Evolutionary conservation across 2,329 filamentous ascomycete genomes (phyloP).

Genomic region (Drechslera avenae): DNA sequence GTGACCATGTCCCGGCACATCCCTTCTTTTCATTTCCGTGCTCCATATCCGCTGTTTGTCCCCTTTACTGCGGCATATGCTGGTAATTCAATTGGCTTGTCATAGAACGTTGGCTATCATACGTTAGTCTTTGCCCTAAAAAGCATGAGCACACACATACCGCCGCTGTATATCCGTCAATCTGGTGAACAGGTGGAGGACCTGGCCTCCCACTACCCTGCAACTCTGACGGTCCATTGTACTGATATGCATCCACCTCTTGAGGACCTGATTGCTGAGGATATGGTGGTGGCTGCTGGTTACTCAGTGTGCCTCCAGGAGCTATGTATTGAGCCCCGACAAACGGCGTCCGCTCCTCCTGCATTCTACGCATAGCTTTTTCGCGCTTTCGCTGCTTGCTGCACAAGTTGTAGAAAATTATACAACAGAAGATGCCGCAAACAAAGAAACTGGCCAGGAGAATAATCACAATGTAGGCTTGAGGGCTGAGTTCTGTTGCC

Average conservation of each 20-base stretch:
- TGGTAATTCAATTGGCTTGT: conserved; percentile 19
- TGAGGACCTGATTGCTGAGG: no score
- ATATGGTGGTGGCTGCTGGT: not conserved
- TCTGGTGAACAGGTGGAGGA: conserved; percentile 5
- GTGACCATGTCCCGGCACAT: no score
- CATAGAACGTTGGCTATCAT: conserved; percentile 7
- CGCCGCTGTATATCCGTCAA: conserved; percentile 13
- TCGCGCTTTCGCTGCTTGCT: conserved; percentile 15
- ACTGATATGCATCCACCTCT: not conserved
- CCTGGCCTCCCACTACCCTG: conserved; percentile 5
- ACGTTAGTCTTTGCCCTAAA: not conserved
- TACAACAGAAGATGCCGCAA: conserved; percentile 6
- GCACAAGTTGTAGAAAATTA: conserved; percentile 12
- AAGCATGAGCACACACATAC: not conserved
- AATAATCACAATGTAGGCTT: conserved; percentile 3
- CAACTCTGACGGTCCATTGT: conserved; percentile 14
- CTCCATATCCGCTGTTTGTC: not conserved
- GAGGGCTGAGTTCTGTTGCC: conserved; percentile 1
- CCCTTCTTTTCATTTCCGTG: not conserved
- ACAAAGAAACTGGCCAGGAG: conserved; percentile 1
- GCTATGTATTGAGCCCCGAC: conserved; percentile 1
- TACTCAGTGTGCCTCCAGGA: conserved; percentile 1
- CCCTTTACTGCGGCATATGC: not conserved
- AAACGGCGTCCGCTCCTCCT: conserved; percentile 11
- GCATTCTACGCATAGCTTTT: conserved; percentile 11